Conservation (phyloP, 2,329 filamentous ascomycete genomes). For the Magnaporthiopsis poae region DNA sequence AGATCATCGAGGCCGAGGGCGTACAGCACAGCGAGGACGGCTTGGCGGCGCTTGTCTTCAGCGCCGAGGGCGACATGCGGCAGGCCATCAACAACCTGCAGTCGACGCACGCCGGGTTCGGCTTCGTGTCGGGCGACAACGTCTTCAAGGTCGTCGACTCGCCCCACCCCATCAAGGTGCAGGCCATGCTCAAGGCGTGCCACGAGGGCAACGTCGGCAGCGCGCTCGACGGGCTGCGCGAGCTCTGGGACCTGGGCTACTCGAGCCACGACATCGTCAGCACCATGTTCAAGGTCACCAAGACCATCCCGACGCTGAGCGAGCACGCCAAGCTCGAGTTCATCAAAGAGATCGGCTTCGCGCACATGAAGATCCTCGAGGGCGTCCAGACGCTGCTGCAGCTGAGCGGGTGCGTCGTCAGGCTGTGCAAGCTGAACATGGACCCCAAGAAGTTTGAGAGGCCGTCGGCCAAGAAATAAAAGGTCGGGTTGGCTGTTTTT, state of each 20-base stretch:
- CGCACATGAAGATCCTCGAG: conserved; percentile 98
- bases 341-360: conserved; percentile 96
- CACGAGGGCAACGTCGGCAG: conserved; percentile 84
- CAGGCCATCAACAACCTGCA: conserved; percentile 98
- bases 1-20: conserved; percentile 86
- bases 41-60: conserved; percentile 90
- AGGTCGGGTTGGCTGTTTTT: background rate
- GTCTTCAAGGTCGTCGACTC: conserved; percentile 97
- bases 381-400: conserved; percentile 92
- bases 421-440: conserved; percentile 94
- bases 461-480: conserved; percentile 24
- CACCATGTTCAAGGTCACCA: conserved; percentile 98
- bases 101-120: conserved; percentile 84
- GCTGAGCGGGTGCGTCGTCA: conserved; percentile 81
- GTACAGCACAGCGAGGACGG: conserved; percentile 89
- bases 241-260: conserved; percentile 90
- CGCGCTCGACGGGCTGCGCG: conserved; percentile 74
- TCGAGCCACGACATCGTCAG: conserved; percentile 98
- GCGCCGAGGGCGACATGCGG: conserved; percentile 94
- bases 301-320: conserved; percentile 81
- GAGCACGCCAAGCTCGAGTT: conserved; percentile 96
- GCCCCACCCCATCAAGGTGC: conserved; percentile 94
- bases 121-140: conserved; percentile 93
- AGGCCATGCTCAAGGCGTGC: conserved; percentile 96
- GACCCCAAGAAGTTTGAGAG: conserved; percentile 67